These are phyloP conservation scores for Bothriochloa decipiens DNA, from an alignment of 176 grass and related monocot genomes.

Conservation along the genomic window DNA sequence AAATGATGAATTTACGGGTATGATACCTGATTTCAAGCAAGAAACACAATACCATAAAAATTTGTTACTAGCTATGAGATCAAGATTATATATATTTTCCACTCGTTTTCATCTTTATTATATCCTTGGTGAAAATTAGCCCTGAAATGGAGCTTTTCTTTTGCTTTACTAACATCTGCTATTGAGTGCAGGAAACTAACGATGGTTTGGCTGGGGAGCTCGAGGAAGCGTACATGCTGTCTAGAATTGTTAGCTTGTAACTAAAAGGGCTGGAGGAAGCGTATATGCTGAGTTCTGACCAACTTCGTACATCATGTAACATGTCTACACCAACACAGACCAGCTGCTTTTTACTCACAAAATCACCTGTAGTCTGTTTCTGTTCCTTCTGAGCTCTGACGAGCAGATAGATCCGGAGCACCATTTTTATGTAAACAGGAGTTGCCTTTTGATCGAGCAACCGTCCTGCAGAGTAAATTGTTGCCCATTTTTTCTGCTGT, in stretches of 20 bases:
- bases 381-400: conserved; percentile 22
- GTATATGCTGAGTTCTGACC: conserved; percentile 58
- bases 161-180: conserved; percentile 18
- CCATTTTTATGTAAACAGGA: conserved; percentile 54
- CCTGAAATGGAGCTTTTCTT: not conserved
- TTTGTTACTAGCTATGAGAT: not conserved
- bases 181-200: conserved; percentile 48
- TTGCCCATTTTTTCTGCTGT: conserved; percentile 20
- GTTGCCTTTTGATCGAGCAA: conserved; percentile 53
- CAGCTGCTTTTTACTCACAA: conserved; percentile 8
- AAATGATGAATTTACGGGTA: conserved; percentile 55
- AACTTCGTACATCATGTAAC: conserved; percentile 57
- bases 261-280: conserved; percentile 59
- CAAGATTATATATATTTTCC: not conserved
- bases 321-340: conserved; percentile 35
- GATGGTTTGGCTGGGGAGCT: conserved; percentile 59
- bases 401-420: conserved; percentile 32
- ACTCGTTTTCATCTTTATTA: not conserved
- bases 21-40: not conserved
- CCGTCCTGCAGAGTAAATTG: conserved; percentile 38
- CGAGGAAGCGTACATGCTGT: conserved; percentile 73
- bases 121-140: not conserved
- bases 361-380: conserved; percentile 27
- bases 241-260: conserved; percentile 77
- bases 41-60: not conserved